Percentiles rank a stretch among this genome's conserved stretches.
phyloP scores from a whole-genome alignment of 177 flowering plant genomes.

The Tripterygium wilfordii region DNA sequence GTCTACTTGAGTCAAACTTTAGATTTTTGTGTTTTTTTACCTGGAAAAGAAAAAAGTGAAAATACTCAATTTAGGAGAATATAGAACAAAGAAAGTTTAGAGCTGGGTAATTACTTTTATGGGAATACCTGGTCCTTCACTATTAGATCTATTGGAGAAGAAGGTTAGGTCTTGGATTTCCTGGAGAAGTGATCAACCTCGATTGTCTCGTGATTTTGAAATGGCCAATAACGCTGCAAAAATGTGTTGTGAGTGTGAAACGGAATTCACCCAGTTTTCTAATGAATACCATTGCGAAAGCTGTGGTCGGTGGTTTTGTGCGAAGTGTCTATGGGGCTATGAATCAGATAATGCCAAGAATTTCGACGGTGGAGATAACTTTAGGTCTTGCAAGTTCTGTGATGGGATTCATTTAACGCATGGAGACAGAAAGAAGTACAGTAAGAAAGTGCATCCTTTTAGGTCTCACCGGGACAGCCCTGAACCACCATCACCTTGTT shows the following conservation, averaged over 20 bases:
- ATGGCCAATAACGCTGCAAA: slow-evolving; percentile 24
- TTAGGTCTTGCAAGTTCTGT: slow-evolving; percentile 62
- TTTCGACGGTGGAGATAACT: slow-evolving; percentile 12
- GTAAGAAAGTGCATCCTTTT: slow-evolving; percentile 54
- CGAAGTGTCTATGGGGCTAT: slow-evolving; percentile 37
- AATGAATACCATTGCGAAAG: slow-evolving; percentile 42
- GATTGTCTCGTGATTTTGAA: slow-evolving; percentile 18
- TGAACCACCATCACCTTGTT: slow-evolving; percentile 39
- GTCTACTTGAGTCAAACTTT: slow-evolving; percentile 8
- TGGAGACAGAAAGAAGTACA: slow-evolving; percentile 25
- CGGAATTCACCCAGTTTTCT: slow-evolving; percentile 18
- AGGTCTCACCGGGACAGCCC: slow-evolving; percentile 52
- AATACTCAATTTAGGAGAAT: no score
- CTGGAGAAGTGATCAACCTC: slow-evolving; percentile 43
- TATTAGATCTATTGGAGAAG: slow-evolving; percentile 40
- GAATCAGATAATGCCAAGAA: slow-evolving; percentile 18
- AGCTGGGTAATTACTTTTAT: no score
- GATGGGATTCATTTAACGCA: slow-evolving; percentile 19
- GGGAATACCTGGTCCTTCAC: slow-evolving; percentile 59
- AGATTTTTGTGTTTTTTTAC: neutral
- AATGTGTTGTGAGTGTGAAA: slow-evolving; percentile 50
- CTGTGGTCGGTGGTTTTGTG: slow-evolving; percentile 55
- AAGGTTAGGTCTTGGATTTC: slow-evolving; percentile 63
- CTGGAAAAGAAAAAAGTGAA: no score
- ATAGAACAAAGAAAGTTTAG: no score